A percentile compares a stretch with the other conserved stretches of the same genome.
Evolutionary conservation across 2,329 filamentous ascomycete genomes (phyloP).

Genomic region (Botrytis galanthina): DNA sequence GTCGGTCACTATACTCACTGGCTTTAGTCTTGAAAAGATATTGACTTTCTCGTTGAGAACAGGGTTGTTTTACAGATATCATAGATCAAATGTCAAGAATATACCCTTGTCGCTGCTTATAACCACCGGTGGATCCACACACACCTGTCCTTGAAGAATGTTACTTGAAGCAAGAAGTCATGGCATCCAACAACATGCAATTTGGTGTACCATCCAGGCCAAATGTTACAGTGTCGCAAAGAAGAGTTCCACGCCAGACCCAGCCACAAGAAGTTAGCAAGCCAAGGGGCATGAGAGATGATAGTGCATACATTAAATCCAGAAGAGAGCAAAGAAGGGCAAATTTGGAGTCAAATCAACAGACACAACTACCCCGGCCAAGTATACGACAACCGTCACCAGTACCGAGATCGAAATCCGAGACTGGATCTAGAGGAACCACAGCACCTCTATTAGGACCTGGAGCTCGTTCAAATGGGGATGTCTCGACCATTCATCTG

Average conservation of each 20-base stretch:
- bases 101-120: slow-evolving; percentile 27
- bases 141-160: slow-evolving; percentile 26
- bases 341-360: slow-evolving; percentile 23
- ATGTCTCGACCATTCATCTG: neutral
- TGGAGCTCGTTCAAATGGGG: slow-evolving; percentile 26
- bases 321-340: slow-evolving; percentile 28
- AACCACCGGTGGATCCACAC: slow-evolving; percentile 27
- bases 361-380: slow-evolving; percentile 30
- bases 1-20: neutral
- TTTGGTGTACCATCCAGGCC: slow-evolving; percentile 45
- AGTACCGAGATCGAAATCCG: slow-evolving; percentile 24
- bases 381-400: slow-evolving; percentile 29
- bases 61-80: neutral
- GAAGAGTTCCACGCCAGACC: slow-evolving; percentile 33
- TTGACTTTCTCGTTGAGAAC: neutral
- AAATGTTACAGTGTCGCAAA: slow-evolving; percentile 40
- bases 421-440: slow-evolving; percentile 24
- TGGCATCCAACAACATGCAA: slow-evolving; percentile 46
- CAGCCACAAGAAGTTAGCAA: slow-evolving; percentile 25
- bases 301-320: slow-evolving; percentile 42
- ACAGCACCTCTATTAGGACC: slow-evolving; percentile 32
- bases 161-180: slow-evolving; percentile 36
- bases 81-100: slow-evolving; percentile 31
- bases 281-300: slow-evolving; percentile 40
- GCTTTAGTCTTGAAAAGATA: neutral